phyloP scores from a whole-genome alignment of 148 eudicot species.

The Vaccinium darrowii region DNA sequence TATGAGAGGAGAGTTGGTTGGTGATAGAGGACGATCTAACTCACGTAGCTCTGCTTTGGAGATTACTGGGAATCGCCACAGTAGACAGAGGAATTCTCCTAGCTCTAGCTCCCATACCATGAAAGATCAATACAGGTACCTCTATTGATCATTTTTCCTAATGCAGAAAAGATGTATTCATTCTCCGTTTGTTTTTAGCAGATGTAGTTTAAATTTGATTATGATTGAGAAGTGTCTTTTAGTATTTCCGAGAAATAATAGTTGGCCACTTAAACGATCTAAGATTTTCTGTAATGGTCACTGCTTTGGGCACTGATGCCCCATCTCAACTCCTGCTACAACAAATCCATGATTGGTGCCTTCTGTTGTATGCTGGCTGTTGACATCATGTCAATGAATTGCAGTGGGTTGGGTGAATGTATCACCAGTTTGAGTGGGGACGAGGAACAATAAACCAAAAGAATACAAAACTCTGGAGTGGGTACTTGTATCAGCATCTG shows the following conservation, averaged over 20 bases:
- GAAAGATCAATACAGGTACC: constrained; percentile 64
- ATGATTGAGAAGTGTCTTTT: background rate
- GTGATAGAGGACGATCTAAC: constrained; percentile 63
- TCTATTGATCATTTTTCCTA: constrained; percentile 14
- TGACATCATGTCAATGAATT: background rate
- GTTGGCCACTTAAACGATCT: background rate
- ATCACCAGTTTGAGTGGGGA: background rate
- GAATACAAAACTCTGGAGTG: background rate
- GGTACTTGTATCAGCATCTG: background rate
- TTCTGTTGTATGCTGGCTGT: background rate
- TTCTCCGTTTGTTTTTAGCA: background rate
- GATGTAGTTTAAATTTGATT: background rate
- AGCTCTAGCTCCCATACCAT: constrained; percentile 47
- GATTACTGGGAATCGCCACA: constrained; percentile 47
- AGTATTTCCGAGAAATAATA: background rate
- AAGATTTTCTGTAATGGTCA: background rate
- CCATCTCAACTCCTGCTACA: background rate
- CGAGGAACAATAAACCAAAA: background rate
- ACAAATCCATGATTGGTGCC: background rate
- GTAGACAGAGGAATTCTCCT: constrained; percentile 65
- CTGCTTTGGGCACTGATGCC: background rate
- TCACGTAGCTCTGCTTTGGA: constrained; percentile 52
- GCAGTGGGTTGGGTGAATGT: background rate
- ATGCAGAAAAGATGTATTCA: background rate
- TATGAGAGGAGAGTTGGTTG: constrained; percentile 39